Conservation (phyloP, 257 asterid genomes). For the Thymus mandschuricus region DNA sequence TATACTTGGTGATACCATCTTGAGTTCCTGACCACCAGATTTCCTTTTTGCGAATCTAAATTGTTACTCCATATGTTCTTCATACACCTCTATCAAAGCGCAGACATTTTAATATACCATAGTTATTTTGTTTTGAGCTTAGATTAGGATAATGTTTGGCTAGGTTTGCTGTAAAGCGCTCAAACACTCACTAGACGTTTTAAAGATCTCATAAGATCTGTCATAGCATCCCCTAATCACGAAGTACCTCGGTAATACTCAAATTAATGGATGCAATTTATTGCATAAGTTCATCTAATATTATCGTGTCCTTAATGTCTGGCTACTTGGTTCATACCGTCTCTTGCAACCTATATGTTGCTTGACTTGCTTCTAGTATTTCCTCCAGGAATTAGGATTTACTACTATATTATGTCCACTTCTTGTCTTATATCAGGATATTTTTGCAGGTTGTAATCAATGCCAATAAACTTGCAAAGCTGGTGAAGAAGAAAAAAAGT, state of each 20-base stretch:
- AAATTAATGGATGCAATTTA: neutral
- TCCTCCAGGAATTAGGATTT: slow-evolving; percentile 6
- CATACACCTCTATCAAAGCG: neutral
- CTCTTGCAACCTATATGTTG: too few species aligned
- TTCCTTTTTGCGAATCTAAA: too few species aligned
- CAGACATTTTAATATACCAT: neutral
- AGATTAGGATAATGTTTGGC: neutral
- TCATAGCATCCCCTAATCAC: too few species aligned
- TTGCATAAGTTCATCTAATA: neutral
- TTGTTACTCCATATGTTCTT: neutral
- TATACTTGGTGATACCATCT: neutral
- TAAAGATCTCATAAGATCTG: neutral
- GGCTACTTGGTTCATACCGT: neutral
- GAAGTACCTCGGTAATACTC: neutral
- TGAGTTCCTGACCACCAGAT: neutral
- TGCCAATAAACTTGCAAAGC: slow-evolving; percentile 85
- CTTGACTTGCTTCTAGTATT: neutral
- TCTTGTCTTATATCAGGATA: slow-evolving; percentile 23
- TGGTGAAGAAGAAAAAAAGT: slow-evolving; percentile 77
- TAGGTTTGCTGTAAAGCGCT: neutral
- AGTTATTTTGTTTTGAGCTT: neutral
- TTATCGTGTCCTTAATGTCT: neutral
- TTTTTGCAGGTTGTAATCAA: slow-evolving; percentile 66
- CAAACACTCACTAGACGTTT: too few species aligned
- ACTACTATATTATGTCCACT: neutral